A percentile compares a stretch with the other conserved stretches of the same genome.
Evolutionary conservation across 208 protist species (phyloP).

Genomic region (Herpetomonas tarakana): DNA sequence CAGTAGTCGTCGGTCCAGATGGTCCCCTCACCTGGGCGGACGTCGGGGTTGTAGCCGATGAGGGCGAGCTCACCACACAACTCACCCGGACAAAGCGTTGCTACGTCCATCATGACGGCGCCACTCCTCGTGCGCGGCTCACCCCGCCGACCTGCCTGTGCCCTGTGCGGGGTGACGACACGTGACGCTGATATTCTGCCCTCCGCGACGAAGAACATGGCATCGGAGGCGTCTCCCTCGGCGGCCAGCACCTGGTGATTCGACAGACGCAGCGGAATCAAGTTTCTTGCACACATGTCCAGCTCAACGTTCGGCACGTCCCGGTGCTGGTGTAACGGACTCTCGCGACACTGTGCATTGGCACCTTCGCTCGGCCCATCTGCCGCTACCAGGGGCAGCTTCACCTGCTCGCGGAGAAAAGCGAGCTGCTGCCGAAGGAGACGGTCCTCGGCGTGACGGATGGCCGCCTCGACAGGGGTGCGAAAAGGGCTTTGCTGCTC

Average conservation of each 20-base stretch:
- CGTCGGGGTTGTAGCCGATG: slow-evolving; percentile 56
- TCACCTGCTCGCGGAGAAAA: slow-evolving; percentile 36
- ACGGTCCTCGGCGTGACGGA: slow-evolving; percentile 14
- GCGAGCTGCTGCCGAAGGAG: slow-evolving; percentile 25
- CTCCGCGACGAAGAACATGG: slow-evolving; percentile 60
- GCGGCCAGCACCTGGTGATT: slow-evolving; percentile 43
- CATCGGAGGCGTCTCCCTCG: slow-evolving; percentile 50
- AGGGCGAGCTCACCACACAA: slow-evolving; percentile 73
- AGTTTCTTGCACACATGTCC: slow-evolving; percentile 13
- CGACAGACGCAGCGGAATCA: slow-evolving; percentile 53
- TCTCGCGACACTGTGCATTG: too few relatives aligned
- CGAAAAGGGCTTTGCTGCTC: neutral
- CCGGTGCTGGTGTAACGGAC: too few relatives aligned
- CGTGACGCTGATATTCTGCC: slow-evolving; percentile 51
- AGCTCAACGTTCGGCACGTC: neutral
- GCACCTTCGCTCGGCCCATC: too few relatives aligned
- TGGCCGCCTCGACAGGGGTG: slow-evolving; percentile 19
- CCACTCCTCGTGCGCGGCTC: slow-evolving; percentile 6
- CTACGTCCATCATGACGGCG: slow-evolving; percentile 52
- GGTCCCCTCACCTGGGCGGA: slow-evolving; percentile 40
- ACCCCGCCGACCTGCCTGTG: too few relatives aligned
- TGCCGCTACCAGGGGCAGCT: slow-evolving; percentile 14
- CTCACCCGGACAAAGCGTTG: slow-evolving; percentile 49
- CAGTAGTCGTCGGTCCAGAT: slow-evolving; percentile 62
- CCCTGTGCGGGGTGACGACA: slow-evolving; percentile 14